A percentile compares a stretch with the other conserved stretches of the same genome.
Evolutionary conservation across 148 eudicot genomes (phyloP).

Genomic region (Polygonum maritimum): DNA sequence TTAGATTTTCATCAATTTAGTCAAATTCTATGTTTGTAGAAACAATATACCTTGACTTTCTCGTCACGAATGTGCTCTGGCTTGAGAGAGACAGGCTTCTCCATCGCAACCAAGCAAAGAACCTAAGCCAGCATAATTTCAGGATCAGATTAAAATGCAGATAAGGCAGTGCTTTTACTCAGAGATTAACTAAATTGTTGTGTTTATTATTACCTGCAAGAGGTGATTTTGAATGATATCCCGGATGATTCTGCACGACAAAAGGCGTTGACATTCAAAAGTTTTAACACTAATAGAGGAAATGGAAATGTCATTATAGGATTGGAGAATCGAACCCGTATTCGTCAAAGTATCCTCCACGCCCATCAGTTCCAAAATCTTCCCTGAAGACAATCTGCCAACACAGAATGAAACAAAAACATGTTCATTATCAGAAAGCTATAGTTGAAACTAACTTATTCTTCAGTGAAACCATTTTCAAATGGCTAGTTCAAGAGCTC

Average conservation of each 20-base stretch:
- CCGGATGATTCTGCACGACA: conserved; percentile 71
- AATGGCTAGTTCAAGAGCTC: background rate
- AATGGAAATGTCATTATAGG: background rate
- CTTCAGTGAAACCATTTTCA: background rate
- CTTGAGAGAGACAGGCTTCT: conserved; percentile 79
- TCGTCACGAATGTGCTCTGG: conserved; percentile 97
- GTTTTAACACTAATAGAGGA: background rate
- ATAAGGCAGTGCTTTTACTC: background rate
- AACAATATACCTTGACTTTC: conserved; percentile 73
- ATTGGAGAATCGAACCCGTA: conserved; percentile 49
- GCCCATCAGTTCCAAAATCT: conserved; percentile 97
- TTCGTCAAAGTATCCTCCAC: conserved; percentile 95
- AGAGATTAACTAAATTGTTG: background rate
- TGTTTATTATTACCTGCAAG: conserved; percentile 52
- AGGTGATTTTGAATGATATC: conserved; percentile 96
- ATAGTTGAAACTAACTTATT: background rate
- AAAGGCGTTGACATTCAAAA: background rate
- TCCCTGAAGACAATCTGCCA: conserved; percentile 94
- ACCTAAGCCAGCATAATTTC: conserved; percentile 28
- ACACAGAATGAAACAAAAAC: background rate
- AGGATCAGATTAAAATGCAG: background rate
- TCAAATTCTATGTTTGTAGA: background rate
- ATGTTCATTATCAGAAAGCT: background rate
- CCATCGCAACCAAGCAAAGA: conserved; percentile 94
- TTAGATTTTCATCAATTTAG: background rate